phyloP scores from a whole-genome alignment of 768 basidiomycete species.

The Pholiota conissans region DNA sequence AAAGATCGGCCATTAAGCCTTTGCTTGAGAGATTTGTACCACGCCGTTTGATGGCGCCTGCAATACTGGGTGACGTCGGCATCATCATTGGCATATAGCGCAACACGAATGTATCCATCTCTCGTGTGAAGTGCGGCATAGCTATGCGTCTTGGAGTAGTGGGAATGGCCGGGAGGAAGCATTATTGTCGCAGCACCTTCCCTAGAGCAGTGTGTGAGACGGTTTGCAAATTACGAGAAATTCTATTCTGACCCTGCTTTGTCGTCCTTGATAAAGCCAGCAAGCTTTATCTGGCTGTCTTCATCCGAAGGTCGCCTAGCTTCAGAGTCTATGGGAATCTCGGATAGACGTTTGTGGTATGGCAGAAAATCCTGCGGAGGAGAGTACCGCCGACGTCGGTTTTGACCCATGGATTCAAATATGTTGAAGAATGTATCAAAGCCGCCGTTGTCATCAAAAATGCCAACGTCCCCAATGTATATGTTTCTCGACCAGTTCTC shows the following conservation, averaged over 20 bases:
- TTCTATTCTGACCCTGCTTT: too few relatives aligned
- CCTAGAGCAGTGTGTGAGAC: too few relatives aligned
- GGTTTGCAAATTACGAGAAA: too few relatives aligned
- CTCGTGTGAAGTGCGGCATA: background rate
- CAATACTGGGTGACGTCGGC: background rate
- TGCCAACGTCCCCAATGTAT: constrained; percentile 10
- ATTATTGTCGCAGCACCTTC: too few relatives aligned
- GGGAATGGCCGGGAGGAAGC: too few relatives aligned
- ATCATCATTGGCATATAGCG: background rate
- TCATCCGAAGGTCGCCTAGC: too few relatives aligned
- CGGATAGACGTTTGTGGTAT: too few relatives aligned
- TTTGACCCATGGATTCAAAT: constrained; percentile 6
- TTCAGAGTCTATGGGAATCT: too few relatives aligned
- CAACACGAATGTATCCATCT: background rate
- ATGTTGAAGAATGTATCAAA: constrained; percentile 13
- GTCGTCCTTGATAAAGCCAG: too few relatives aligned
- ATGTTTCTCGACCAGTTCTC: background rate
- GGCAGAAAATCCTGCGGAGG: constrained; percentile 4
- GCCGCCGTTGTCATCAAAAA: constrained; percentile 6
- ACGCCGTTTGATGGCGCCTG: background rate
- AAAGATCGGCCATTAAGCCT: background rate
- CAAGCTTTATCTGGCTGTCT: too few relatives aligned
- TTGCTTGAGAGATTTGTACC: background rate
- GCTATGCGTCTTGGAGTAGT: background rate
- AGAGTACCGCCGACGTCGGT: background rate